Percentiles rank a stretch among this genome's conserved stretches.
phyloP scores from a whole-genome alignment of 257 asterid genomes.

The Verbascum thapsus region DNA sequence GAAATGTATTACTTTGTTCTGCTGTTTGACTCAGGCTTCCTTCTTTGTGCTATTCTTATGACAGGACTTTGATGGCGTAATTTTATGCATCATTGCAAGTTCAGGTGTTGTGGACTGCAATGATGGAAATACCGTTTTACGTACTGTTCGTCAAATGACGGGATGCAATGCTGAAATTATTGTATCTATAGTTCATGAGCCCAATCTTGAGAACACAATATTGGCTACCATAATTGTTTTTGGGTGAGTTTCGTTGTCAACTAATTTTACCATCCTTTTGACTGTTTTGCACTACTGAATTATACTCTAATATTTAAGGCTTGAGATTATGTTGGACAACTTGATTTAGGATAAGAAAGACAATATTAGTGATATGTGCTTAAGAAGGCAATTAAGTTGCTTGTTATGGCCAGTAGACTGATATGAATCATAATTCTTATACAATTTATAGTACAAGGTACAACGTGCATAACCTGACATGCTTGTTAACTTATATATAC shows the following conservation, averaged over 20 bases:
- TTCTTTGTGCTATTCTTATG: constrained; percentile 28
- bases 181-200: constrained; percentile 55
- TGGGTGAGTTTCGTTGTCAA: constrained; percentile 59
- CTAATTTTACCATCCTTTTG: constrained; percentile 15
- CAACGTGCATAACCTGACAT: not conserved
- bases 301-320: constrained; percentile 11
- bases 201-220: constrained; percentile 59
- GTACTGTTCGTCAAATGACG: constrained; percentile 51
- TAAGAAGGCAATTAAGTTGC: not conserved
- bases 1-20: constrained; percentile 17
- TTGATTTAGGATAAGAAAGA: constrained; percentile 11
- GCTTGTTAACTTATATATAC: constrained; percentile 4
- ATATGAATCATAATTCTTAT: too few relatives aligned
- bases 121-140: constrained; percentile 49
- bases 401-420: not conserved
- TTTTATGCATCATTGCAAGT: constrained; percentile 78
- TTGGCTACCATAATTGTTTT: constrained; percentile 68
- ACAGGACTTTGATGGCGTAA: constrained; percentile 70
- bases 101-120: constrained; percentile 56
- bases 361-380: constrained; percentile 1
- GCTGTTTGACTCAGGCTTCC: constrained; percentile 20
- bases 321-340: constrained; percentile 7
- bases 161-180: constrained; percentile 59
- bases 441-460: too few relatives aligned
- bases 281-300: constrained; percentile 8